Base-by-base conservation (phyloP, 2,329 filamentous ascomycete genomes). In the Sporothrix dimorphospora region DNA sequence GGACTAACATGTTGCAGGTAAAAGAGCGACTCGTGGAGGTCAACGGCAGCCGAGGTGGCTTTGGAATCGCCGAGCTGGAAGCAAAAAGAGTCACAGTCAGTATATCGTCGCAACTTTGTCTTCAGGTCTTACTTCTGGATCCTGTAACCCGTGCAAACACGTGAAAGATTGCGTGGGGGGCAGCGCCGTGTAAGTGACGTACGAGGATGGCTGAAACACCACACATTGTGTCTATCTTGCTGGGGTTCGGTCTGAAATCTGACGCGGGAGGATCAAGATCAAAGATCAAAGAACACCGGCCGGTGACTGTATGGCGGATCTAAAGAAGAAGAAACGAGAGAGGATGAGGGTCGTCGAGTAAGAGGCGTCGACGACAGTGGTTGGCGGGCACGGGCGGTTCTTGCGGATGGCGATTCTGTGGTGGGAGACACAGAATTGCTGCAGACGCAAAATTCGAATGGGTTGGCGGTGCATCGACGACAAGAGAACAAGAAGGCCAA, bases 21-120 rank as follows among this genome's bases (percentile, higher is more conserved):
- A 81, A 91, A 92, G n/a, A 92, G 83, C 53, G 87, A 86, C 80
- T 93, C 91, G 79, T 93, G 90, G 55, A 93, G 83, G 76, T 92
- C 90, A 73, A 88, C 84, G 19, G 88, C 88, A 42, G 90, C 90
- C 69, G 83, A 78, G 73, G 75, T 59, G 66, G 75, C 76, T 70
- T 79, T 84, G 74, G 84, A 81, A 77, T 89, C 85, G 74, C 87
- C 88, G 74, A 90, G 84, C 74, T 75, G 53, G 2, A 12, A 19
- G 63, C n/a, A n/a, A 53, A 6, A 65, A 67, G 57, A 70, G 21
- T 34, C 59, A 42, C 34, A 8, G 61, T 57, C 38, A 61, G 63
- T 55, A 38, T 8, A 12, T 24, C 12, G 27, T 42, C 59, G 6
- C 34, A 21, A 27, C 40, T 6, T 45, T 30, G 24, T 27, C 55